Evolutionary conservation across 495 filamentous ascomycete species (phyloP).

Genomic region (Neurospora hispaniola): DNA sequence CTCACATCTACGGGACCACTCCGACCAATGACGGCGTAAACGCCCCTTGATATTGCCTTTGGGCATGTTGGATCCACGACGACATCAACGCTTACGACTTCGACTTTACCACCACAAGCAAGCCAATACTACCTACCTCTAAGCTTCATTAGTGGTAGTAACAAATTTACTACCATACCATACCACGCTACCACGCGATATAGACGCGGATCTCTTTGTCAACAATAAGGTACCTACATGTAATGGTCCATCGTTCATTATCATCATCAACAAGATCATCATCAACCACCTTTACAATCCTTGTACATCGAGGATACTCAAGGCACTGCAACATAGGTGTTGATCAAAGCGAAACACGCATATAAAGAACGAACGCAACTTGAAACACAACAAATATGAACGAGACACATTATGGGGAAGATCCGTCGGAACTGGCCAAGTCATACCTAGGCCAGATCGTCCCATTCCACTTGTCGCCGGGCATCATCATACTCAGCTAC

Average conservation of each 20-base stretch:
- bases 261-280: neutral
- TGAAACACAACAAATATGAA: neutral
- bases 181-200: neutral
- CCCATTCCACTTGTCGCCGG: constrained; percentile 44
- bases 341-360: neutral
- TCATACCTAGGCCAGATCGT: constrained; percentile 31
- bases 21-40: neutral
- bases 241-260: neutral
- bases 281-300: neutral
- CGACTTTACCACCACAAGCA: neutral
- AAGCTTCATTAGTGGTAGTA: neutral
- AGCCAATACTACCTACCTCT: neutral
- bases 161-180: neutral
- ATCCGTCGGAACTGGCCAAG: constrained; percentile 4
- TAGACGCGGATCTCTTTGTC: neutral
- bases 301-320: neutral
- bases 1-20: neutral
- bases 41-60: neutral
- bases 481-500: constrained; percentile 64
- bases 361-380: neutral
- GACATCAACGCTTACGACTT: neutral
- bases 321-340: neutral
- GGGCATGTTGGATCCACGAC: neutral
- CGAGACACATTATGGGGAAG: neutral
- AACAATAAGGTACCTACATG: neutral